Evolutionary conservation across 805 yeast species (phyloP), one percentile per base, ranked within the genome.

Genomic region (Metschnikowia proteae): DNA sequence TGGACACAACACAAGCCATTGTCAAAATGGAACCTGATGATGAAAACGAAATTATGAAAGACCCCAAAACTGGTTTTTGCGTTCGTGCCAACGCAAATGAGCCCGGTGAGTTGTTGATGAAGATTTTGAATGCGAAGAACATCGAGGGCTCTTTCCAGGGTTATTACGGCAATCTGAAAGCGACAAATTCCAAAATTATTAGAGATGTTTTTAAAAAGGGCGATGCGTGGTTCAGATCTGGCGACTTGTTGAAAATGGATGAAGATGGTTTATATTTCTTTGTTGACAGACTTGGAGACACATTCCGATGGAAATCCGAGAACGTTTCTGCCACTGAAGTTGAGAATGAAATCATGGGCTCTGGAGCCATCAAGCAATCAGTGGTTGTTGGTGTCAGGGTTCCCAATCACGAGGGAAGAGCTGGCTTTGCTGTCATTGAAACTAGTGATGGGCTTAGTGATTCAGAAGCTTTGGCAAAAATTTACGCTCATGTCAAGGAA

Each of bases 231-330:
- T 85, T 86, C 60, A 76, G 97, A 61, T 79, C 88, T 27, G 97
- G 97, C 38, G 98, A 91, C 64, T 74, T 91, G 56, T 73, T 92
- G 61, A 81, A 73, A 57, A 68, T 75, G 62, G 96, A 89, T 64
- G 73, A 73, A 28, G 77, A 83, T 54, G 86, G 88, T 0, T 68
- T 84, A 55, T 76, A 86, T 63, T 88, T 85, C 67, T 91, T 91
- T 66, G 88, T 90, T 39, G 98, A 91, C 71, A 75, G 98, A 61
- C 69, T 92, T 60, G 98, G 98, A 37, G 98, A 91, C 62, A 92
- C 97, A 0, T 91, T 87, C 72, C 77, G 98, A 58, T 91, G 98
- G 98, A 92, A 89, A 70, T 86, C 96, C 2, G 98, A 91, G 69
- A 91, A 91, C 65, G 97, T 92, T 8, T 83, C 94, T 13, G 90